Evolutionary conservation across 2,329 filamentous ascomycete species (phyloP).

Genomic region (Alternaria solani): DNA sequence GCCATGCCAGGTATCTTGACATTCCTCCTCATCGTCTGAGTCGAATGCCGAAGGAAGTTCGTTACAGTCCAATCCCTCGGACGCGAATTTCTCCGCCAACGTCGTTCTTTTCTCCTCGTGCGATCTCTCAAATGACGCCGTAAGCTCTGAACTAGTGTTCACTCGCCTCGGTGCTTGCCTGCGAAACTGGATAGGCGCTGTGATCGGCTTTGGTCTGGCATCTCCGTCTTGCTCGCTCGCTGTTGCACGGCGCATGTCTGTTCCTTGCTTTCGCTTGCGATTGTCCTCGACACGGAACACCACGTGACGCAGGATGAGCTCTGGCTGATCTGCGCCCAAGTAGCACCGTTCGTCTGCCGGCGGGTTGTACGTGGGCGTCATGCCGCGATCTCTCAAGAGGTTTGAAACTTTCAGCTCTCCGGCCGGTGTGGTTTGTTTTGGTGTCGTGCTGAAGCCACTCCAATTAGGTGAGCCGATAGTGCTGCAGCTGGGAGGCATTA

Average conservation of each 20-base stretch:
- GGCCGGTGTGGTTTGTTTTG: constrained; percentile 6
- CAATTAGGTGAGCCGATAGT: constrained; percentile 31
- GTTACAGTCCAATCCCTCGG: constrained; percentile 19
- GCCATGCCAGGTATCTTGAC: not conserved
- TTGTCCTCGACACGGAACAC: constrained; percentile 1
- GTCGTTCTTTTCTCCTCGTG: constrained; percentile 11
- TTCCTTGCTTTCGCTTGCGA: constrained; percentile 16
- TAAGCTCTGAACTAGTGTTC: constrained; percentile 32
- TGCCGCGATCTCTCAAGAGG: constrained; percentile 28
- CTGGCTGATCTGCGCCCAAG: constrained; percentile 26
- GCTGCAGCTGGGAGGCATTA: constrained; percentile 24
- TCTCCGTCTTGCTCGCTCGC: not conserved
- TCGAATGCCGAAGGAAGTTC: constrained; percentile 36
- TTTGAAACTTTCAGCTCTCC: constrained; percentile 32
- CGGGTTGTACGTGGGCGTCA: constrained; percentile 27
- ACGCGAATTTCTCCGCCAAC: constrained; percentile 13
- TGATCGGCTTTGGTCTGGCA: constrained; percentile 10
- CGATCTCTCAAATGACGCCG: constrained; percentile 17
- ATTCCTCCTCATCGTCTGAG: constrained; percentile 32
- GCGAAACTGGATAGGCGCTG: constrained; percentile 18
- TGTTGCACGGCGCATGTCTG: constrained; percentile 3
- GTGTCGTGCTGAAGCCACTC: constrained; percentile 25
- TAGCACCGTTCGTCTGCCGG: constrained; percentile 30
- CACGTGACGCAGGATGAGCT: not conserved
- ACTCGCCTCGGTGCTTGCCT: constrained; percentile 24